These are phyloP conservation scores for Dryadomyces quercivorus DNA, from an alignment of 2,329 filamentous ascomycete species.

Conservation along the genomic window DNA sequence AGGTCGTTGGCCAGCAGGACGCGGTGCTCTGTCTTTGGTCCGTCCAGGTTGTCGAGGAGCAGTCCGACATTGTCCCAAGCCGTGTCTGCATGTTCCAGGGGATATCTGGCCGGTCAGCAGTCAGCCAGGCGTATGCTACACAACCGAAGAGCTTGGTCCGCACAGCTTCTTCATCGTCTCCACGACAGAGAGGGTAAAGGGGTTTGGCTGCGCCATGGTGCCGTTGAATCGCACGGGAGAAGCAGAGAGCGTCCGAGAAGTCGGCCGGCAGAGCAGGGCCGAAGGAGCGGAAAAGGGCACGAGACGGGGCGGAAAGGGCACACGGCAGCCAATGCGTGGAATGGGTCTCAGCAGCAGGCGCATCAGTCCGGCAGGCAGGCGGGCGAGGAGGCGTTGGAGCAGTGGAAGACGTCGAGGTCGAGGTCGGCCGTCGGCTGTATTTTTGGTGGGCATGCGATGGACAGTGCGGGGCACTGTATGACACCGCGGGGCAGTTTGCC, in stretches of 20 bases:
- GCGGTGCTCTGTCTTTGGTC: slow-evolving; percentile 17
- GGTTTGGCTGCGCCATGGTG: background rate
- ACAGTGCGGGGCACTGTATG: no score
- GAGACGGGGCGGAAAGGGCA: background rate
- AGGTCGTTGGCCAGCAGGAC: slow-evolving; percentile 71
- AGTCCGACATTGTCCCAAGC: slow-evolving; percentile 97
- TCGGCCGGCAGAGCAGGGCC: background rate
- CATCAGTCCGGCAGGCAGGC: background rate
- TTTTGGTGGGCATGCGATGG: no score
- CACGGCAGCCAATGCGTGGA: background rate
- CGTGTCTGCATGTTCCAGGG: slow-evolving; percentile 55
- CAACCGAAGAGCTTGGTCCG: background rate
- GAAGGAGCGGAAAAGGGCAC: background rate
- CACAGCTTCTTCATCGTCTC: slow-evolving; percentile 2
- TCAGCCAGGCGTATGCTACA: background rate
- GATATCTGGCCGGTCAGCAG: background rate
- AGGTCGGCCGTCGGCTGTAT: no score
- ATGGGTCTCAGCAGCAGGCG: background rate
- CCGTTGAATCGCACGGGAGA: background rate
- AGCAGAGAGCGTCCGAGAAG: background rate
- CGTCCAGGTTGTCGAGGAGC: slow-evolving; percentile 33
- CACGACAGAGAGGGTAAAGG: background rate
- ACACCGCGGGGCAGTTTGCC: no score
- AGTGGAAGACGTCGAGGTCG: background rate
- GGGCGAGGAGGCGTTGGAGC: background rate